Evolutionary conservation across 2,329 filamentous ascomycete genomes (phyloP).

Genomic region (Venturia nashicola): DNA sequence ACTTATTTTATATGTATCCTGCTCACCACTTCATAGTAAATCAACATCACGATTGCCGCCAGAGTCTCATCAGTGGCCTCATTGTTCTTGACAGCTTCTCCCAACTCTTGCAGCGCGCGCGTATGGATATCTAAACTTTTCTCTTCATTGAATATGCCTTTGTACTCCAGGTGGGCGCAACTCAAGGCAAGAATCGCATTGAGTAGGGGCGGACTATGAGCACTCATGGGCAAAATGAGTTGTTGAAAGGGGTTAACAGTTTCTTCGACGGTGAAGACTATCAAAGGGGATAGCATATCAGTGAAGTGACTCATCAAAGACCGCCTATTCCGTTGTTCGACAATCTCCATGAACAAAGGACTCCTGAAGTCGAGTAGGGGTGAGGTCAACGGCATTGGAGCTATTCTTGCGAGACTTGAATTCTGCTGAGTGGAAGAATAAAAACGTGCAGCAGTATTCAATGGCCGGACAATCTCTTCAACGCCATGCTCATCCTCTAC

Average conservation of each 20-base stretch:
- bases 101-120: neutral
- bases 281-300: neutral
- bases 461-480: neutral
- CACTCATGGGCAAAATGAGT: neutral
- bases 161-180: neutral
- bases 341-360: neutral
- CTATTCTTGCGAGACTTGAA: neutral
- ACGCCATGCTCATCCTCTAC: neutral
- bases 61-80: neutral
- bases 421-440: neutral
- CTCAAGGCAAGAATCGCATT: constrained; percentile 2
- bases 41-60: constrained; percentile 3
- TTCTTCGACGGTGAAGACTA: neutral
- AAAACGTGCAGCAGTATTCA: neutral
- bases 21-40: constrained; percentile 5
- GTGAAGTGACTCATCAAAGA: constrained; percentile 2
- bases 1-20: neutral
- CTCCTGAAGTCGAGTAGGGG: neutral
- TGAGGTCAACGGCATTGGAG: neutral
- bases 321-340: neutral
- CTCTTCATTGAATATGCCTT: neutral
- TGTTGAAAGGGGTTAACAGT: neutral
- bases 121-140: constrained; percentile 1
- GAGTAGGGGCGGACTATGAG: neutral
- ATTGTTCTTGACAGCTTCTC: neutral